Evolutionary conservation across 1,139 yeast species (phyloP).

Genomic region (Saccharomyces hybrid): DNA sequence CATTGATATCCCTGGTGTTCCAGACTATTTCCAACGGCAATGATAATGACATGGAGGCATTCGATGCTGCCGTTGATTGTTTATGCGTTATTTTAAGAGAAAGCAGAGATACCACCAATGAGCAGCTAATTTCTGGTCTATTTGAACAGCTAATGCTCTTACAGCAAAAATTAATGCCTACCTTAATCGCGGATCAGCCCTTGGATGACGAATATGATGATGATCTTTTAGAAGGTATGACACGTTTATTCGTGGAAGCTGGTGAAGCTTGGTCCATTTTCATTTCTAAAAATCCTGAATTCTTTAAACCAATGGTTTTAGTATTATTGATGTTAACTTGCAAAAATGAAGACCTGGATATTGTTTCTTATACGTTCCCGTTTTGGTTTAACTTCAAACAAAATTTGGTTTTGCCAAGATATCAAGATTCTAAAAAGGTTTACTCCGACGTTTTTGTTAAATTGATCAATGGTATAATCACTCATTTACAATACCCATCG

Average conservation of each 20-base stretch:
- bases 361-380: conserved; percentile 82
- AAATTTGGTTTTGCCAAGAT: conserved; percentile 56
- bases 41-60: conserved; percentile 47
- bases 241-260: conserved; percentile 81
- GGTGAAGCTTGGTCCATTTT: conserved; percentile 94
- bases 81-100: conserved; percentile 70
- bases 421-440: conserved; percentile 49
- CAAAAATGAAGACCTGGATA: conserved; percentile 59
- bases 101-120: conserved; percentile 65
- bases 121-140: conserved; percentile 56
- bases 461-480: conserved; percentile 59
- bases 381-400: conserved; percentile 86
- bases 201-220: conserved; percentile 19
- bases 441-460: conserved; percentile 55
- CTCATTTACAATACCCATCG: conserved; percentile 73
- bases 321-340: conserved; percentile 43
- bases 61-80: conserved; percentile 86
- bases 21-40: conserved; percentile 43
- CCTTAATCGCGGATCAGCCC: conserved; percentile 6
- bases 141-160: conserved; percentile 60
- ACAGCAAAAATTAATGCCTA: conserved; percentile 27
- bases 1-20: conserved; percentile 64
- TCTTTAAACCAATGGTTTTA: conserved; percentile 69
- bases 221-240: conserved; percentile 63
- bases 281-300: conserved; percentile 64